Base-by-base conservation (phyloP, 371 early-diverging fungal species). In the Mucor piriformis region DNA sequence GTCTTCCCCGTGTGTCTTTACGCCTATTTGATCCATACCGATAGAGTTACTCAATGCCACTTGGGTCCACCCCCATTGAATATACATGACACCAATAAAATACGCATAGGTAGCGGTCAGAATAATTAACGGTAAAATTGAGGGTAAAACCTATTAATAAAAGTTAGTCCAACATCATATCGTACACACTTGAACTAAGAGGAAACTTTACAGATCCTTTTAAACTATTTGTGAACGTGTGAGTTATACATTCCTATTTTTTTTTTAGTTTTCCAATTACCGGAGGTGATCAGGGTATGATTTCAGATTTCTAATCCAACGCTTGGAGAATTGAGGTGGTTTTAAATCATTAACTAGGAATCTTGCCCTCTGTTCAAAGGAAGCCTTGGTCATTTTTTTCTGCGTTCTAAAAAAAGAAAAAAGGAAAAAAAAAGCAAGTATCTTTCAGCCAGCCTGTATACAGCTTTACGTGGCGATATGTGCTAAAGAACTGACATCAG, bases 1-100 rank as follows among this genome's bases (percentile, higher is more conserved):
- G 16, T 35, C 12, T 56, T 40, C 35, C 34, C 48, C 18, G 13
- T 23, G 24, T 5, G 15, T 54, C 25, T 12, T 12, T 11, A 10
- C 13, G 6, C 13, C 4, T 37, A 27, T 34, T 24, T 24, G 15
- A 15, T 37, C 20, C 35, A 47, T 69, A 67, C 75, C 69, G n/a
- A 76, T 67, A 13, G 73, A 68, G 38, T 76, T 76, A 34, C 69
- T 73, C 7, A 76, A 33, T 12, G 77, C 73, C 35, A 76, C 43
- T 3, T 59, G 27, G 0, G 54, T 64, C 63, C 66, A 71, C 6
- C 72, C 69, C 51, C 61, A 66, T 3, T 54, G 20, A 35, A 72
- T 61, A 47, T 73, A 76, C 29, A 61, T 57, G 16, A 63, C 51
- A 13, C 63, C 71, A 54, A 76, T 63, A 24, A 50, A 46, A 43